A percentile compares a stretch with the other conserved stretches of the same genome.
Conservation (phyloP, 805 yeast species). For the Candida caryicola region DNA sequence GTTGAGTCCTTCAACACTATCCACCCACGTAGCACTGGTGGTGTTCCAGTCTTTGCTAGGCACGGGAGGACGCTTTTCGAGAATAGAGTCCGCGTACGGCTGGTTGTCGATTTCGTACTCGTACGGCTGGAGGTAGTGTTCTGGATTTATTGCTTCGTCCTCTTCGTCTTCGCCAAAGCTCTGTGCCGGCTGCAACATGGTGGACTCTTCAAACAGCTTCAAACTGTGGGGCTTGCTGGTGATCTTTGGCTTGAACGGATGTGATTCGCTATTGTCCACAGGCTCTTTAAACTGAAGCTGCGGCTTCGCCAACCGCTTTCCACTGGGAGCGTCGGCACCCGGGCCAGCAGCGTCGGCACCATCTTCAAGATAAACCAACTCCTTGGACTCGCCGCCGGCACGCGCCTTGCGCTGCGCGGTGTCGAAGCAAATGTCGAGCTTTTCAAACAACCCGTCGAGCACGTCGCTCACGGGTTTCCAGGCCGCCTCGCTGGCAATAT, state of each 20-base stretch:
- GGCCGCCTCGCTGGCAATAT: slow-evolving; percentile 36
- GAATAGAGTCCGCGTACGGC: slow-evolving; percentile 62
- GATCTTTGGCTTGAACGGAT: slow-evolving; percentile 77
- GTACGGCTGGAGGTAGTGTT: slow-evolving; percentile 80
- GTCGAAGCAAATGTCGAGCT: slow-evolving; percentile 68
- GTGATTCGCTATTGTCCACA: slow-evolving; percentile 64
- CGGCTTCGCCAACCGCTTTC: slow-evolving; percentile 56
- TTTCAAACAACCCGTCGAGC: slow-evolving; percentile 73
- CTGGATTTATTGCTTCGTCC: slow-evolving; percentile 39
- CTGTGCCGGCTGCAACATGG: slow-evolving; percentile 26
- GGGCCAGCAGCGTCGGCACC: slow-evolving; percentile 7
- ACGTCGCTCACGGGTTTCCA: slow-evolving; percentile 65
- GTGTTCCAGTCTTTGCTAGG: slow-evolving; percentile 63
- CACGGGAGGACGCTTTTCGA: slow-evolving; percentile 40
- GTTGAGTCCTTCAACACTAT: slow-evolving; percentile 48
- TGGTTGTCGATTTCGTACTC: slow-evolving; percentile 65
- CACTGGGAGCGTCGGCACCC: slow-evolving; percentile 11
- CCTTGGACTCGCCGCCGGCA: slow-evolving; percentile 12
- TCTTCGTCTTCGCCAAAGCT: slow-evolving; percentile 27
- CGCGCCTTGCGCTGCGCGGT: slow-evolving; percentile 21
- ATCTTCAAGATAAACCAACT: slow-evolving; percentile 53
- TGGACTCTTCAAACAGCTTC: slow-evolving; percentile 51
- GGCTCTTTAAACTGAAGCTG: slow-evolving; percentile 56
- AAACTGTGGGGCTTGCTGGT: slow-evolving; percentile 70
- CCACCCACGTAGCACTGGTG: slow-evolving; percentile 71